Percentiles rank a stretch among this genome's conserved stretches.
phyloP scores from a whole-genome alignment of 2,329 filamentous ascomycete genomes.

The Epichloe baconii region DNA sequence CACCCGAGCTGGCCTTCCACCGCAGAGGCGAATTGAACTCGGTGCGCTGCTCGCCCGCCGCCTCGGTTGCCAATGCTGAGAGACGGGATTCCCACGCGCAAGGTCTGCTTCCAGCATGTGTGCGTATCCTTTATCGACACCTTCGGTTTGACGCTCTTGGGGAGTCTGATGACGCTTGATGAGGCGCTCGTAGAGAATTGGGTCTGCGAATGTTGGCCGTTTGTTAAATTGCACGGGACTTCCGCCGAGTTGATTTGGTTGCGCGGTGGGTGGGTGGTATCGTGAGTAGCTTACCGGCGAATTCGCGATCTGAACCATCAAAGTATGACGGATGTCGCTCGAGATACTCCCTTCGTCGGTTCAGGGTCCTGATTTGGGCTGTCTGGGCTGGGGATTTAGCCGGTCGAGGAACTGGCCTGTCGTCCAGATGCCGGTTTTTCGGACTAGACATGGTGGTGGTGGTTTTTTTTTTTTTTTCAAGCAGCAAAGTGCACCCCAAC shows the following conservation, averaged over 20 bases:
- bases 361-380: constrained; percentile 48
- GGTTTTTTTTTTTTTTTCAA: not conserved
- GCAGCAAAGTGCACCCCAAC: too few relatives aligned
- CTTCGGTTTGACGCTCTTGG: constrained; percentile 60
- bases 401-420: constrained; percentile 31
- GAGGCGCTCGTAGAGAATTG: constrained; percentile 68
- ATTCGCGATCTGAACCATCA: constrained; percentile 37
- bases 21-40: not conserved
- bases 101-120: constrained; percentile 68
- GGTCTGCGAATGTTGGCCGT: constrained; percentile 35
- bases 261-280: not conserved
- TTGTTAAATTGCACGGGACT: too few relatives aligned
- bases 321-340: constrained; percentile 63
- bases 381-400: constrained; percentile 27
- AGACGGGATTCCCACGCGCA: constrained; percentile 65
- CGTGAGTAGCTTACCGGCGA: constrained; percentile 31
- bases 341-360: constrained; percentile 66
- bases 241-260: too few relatives aligned
- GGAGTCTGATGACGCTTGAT: constrained; percentile 65
- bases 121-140: constrained; percentile 62
- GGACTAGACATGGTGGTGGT: not conserved
- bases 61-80: constrained; percentile 28
- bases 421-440: constrained; percentile 1
- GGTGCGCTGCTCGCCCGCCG: constrained; percentile 1
- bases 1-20: not conserved